Evolutionary conservation across 306 rosid genomes (phyloP).

Genomic region (Cicer bijugum): DNA sequence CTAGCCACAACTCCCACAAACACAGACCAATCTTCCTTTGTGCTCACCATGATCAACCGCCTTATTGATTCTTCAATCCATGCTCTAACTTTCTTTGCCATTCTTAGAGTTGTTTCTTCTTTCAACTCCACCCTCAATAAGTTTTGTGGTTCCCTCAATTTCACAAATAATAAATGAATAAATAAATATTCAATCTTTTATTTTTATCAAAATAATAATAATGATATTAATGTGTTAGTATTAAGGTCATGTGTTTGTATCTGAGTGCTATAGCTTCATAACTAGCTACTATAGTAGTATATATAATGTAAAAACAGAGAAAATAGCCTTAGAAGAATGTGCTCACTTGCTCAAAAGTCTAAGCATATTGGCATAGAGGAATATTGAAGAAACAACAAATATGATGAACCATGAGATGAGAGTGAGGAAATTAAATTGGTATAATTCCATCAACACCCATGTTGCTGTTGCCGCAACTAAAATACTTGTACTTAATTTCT

Average conservation of each 20-base stretch:
- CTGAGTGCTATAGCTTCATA: too few relatives aligned
- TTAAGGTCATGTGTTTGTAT: too few relatives aligned
- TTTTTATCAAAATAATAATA: too few relatives aligned
- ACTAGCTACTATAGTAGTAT: not conserved
- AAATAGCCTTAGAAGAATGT: too few relatives aligned
- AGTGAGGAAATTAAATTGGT: slow-evolving; percentile 58
- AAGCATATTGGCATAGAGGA: slow-evolving; percentile 62
- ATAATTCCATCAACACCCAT: slow-evolving; percentile 64
- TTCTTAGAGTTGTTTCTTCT: slow-evolving; percentile 44
- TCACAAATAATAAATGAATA: not conserved
- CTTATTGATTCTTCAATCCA: slow-evolving; percentile 56
- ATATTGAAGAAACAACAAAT: slow-evolving; percentile 49
- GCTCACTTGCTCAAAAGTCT: slow-evolving; percentile 65
- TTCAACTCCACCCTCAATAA: slow-evolving; percentile 47
- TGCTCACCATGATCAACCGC: slow-evolving; percentile 51
- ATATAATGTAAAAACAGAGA: not conserved
- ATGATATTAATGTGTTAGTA: too few relatives aligned
- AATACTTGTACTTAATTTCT: slow-evolving; percentile 44
- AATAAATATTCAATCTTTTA: not conserved
- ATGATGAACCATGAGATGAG: slow-evolving; percentile 60
- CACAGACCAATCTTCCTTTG: slow-evolving; percentile 49
- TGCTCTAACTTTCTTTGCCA: slow-evolving; percentile 39
- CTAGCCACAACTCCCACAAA: slow-evolving; percentile 51
- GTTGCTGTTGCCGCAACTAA: slow-evolving; percentile 53
- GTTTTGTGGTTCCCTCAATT: slow-evolving; percentile 53